A percentile compares a stretch with the other conserved stretches of the same genome.
Evolutionary conservation across 768 basidiomycete genomes (phyloP).

Genomic region (Lentinula sp.): DNA sequence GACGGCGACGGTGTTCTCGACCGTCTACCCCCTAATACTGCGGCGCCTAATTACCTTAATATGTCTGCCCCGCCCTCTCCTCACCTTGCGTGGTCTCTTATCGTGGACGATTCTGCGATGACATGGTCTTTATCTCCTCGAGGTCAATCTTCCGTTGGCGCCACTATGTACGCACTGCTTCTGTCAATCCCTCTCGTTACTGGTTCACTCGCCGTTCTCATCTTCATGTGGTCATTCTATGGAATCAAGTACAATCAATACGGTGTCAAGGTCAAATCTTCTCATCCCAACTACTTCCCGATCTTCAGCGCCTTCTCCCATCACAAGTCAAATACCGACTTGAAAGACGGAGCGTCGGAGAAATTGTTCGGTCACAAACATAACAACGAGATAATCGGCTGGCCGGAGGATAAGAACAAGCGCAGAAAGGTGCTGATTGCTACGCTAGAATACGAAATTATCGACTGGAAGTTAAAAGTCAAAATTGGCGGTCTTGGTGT

Average conservation of each 20-base stretch:
- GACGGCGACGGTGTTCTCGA: conserved; percentile 88
- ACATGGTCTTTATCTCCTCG: conserved; percentile 78
- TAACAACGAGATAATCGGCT: conserved; percentile 76
- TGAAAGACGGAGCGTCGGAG: conserved; percentile 67
- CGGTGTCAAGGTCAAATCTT: conserved; percentile 66
- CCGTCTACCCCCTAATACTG: conserved; percentile 83
- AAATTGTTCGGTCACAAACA: conserved; percentile 60
- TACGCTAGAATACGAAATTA: conserved; percentile 95
- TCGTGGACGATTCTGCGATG: conserved; percentile 73
- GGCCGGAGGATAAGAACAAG: conserved; percentile 92
- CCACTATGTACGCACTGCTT: conserved; percentile 84
- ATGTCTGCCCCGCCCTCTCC: conserved; percentile 87
- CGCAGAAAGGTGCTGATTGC: conserved; percentile 88
- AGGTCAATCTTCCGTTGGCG: conserved; percentile 74
- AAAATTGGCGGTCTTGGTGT: conserved; percentile 97
- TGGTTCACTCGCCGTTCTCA: conserved; percentile 69
- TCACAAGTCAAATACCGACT: conserved; percentile 41
- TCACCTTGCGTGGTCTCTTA: conserved; percentile 81
- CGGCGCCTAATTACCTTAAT: conserved; percentile 84
- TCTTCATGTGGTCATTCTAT: conserved; percentile 97
- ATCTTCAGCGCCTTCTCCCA: conserved; percentile 63
- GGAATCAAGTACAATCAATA: conserved; percentile 93
- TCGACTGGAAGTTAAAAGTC: conserved; percentile 97
- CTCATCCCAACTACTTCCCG: conserved; percentile 69
- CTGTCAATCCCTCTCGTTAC: conserved; percentile 81